Base-by-base conservation (phyloP, 1,284 basidiomycete species). In the Apiotrichum mycotoxinovorans region DNA sequence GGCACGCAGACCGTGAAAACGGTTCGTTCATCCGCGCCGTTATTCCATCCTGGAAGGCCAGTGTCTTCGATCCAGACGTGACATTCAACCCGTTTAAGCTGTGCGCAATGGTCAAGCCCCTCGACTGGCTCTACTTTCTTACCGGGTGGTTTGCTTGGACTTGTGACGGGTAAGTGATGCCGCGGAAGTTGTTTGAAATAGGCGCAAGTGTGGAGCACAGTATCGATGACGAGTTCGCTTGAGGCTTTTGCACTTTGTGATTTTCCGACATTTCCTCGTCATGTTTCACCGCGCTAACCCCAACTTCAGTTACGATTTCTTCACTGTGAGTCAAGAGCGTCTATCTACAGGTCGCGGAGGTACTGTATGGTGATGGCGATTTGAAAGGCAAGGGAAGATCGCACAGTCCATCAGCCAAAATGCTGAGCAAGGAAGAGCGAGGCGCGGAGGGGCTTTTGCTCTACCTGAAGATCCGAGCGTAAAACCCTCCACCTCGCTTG, bases 121-220 rank as follows among this genome's bases (percentile, higher is more conserved):
- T 77, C 70, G 72, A 81, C 58, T 82, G 81, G 80, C 69, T 78
- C 3, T 74, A 80, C 52, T 83, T 83, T 72, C 77, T 78, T 64
- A 77, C 78, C 34, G 77, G 81, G 4, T 82, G 84, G 66, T 84
- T 87, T 69, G 80, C 81, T 18, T 86, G 44, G 44, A 46, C 44
- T 11, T 26, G 23, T 14, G 44, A 46, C 17, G 44, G 44, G 44
- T 46, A 25, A 46, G 44, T 46, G 18, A 26, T n/a, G 26, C 43
- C n/a, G n/a, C n/a, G n/a, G n/a, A n/a, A n/a, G n/a, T n/a, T n/a
- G n/a, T n/a, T n/a, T n/a, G n/a, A n/a, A n/a, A n/a, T n/a, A n/a
- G n/a, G n/a, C n/a, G n/a, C n/a, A n/a, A n/a, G n/a, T n/a, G n/a
- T n/a, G n/a, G n/a, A n/a, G n/a, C n/a, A n/a, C n/a, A n/a, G n/a